Base-by-base conservation (phyloP, 768 basidiomycete species). In the Mycena galericulata region DNA sequence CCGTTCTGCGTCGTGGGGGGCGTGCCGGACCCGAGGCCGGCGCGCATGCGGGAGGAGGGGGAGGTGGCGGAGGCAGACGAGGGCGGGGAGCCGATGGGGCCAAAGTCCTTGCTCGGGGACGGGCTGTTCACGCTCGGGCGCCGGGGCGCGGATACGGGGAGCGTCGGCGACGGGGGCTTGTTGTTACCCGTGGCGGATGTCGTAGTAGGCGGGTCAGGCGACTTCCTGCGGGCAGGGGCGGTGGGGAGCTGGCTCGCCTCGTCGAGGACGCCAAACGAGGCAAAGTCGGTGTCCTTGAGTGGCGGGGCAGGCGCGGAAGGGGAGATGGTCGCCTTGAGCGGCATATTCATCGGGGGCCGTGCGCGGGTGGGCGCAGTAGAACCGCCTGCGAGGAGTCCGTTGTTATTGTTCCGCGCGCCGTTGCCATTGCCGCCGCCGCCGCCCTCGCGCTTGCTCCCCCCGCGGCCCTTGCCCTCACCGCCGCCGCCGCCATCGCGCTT, bases 11-110 rank as follows among this genome's bases (percentile, higher is more conserved):
- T 69, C 4, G 80, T 77, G 1, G 80, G 78, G 1, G 82, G 76
- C 2, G 79, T 75, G 47, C 75, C 75, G 2, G 83, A 78, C n/a
- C n/a, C n/a, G n/a, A n/a, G n/a, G n/a, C 34, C 34, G 34, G 8
- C 14, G 59, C 80, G 75, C 64, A 77, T 75, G 43, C 61, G 54
- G 41, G 70, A 59, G 8, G 62, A 29, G 1, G 62, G 68, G 27
- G 68, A 69, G n/a, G 72, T 62, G 22, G 78, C 75, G 43, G 8
- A 6, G 34, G 8, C 14, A 6, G 81, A 80, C 55, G 79, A 86
- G 2, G 94, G 91, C 11, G 93, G 92, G 4, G 93, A 93, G 2
- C 94, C 94, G 67, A 95, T 94, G 18, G 94, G 93, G 11, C 94
- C 94, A 72, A 93, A 90, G 75, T 93, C 92, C 51, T 82, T 80